Conservation (phyloP, 768 basidiomycete species). For the Lactifluus piperatus region DNA sequence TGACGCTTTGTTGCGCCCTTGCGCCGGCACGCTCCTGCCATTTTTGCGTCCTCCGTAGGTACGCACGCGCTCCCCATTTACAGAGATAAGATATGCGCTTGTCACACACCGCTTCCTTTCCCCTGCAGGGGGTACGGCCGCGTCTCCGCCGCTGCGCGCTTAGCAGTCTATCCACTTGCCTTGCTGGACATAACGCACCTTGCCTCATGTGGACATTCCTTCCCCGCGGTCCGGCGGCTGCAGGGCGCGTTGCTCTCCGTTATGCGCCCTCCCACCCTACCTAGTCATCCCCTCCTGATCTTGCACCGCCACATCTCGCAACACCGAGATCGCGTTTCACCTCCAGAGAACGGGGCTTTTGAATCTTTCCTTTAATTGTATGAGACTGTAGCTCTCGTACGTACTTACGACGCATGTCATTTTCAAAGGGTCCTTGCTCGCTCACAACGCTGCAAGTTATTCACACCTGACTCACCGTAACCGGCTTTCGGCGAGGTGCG, state of each 20-base stretch:
- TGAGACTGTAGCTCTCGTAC: too few species aligned
- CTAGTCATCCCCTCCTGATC: not conserved
- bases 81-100: slow-evolving; percentile 6
- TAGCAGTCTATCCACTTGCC: not conserved
- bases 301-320: not conserved
- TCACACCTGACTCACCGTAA: not conserved
- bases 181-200: not conserved
- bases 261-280: not conserved
- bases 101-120: not conserved
- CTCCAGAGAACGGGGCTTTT: not conserved
- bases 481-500: not conserved
- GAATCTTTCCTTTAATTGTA: too few species aligned
- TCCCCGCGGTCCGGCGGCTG: not conserved
- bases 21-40: slow-evolving; percentile 4
- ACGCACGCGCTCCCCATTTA: not conserved
- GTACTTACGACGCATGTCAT: not conserved
- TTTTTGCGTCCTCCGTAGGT: slow-evolving; percentile 5
- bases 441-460: too few species aligned
- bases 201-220: not conserved
- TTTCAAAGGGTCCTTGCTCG: not conserved
- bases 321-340: not conserved
- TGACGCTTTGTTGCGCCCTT: slow-evolving; percentile 3
- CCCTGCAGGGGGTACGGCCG: not conserved
- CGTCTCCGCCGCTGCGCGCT: slow-evolving; percentile 9
- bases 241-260: not conserved